A percentile compares a stretch with the other conserved stretches of the same genome.
phyloP scores from a whole-genome alignment of 257 asterid species.

The Fraxinus pennsylvanica region DNA sequence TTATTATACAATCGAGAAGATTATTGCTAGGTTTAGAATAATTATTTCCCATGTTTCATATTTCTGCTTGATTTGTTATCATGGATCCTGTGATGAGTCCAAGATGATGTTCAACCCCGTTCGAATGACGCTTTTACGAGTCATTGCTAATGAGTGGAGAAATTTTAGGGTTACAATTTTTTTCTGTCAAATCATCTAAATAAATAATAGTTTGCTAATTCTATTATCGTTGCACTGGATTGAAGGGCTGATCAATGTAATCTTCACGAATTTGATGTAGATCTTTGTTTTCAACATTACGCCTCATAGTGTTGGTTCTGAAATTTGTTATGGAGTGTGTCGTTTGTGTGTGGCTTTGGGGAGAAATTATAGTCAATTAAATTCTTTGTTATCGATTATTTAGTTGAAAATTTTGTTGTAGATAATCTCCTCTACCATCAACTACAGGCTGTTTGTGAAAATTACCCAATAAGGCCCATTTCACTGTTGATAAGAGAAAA shows the following conservation, averaged over 20 bases:
- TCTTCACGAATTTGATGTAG: conserved; percentile 11
- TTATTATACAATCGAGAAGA: not conserved
- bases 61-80: conserved; percentile 5
- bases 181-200: not conserved
- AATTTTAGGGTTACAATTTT: not conserved
- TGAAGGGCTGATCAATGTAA: not conserved
- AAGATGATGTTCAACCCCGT: not conserved
- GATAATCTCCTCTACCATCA: not conserved
- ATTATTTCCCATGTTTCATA: not conserved
- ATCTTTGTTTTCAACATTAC: not conserved
- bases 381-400: not conserved
- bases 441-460: conserved; percentile 26
- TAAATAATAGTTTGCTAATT: not conserved
- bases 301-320: not conserved
- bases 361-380: not conserved
- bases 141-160: not conserved
- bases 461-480: conserved; percentile 21
- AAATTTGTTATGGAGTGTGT: not conserved
- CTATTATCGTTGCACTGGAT: not conserved
- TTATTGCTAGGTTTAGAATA: not conserved
- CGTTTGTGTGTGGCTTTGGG: not conserved
- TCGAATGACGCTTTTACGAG: not conserved
- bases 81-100: not conserved
- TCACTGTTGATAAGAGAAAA: conserved; percentile 9
- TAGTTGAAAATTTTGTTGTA: not conserved